phyloP scores from a whole-genome alignment of 2,329 filamentous ascomycete species.

The Diplodia corticola region DNA sequence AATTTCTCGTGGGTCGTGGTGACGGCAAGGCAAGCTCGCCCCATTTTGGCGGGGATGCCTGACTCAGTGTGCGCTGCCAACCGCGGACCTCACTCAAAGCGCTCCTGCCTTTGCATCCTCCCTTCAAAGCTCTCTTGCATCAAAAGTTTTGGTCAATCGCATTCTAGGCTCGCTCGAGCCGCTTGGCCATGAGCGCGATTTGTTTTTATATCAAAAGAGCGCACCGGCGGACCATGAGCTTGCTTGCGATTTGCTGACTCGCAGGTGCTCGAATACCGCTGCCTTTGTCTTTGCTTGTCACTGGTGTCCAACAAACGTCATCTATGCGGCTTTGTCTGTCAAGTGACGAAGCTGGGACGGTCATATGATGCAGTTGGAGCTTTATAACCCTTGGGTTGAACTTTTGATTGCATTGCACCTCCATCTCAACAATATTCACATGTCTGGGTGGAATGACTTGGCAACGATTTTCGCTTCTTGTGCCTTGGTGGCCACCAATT shows the following conservation, averaged over 20 bases:
- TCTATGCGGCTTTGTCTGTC: not conserved
- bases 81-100: not conserved
- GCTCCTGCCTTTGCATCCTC: not conserved
- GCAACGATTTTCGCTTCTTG: not conserved
- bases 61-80: slow-evolving; percentile 6
- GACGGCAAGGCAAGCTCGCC: slow-evolving; percentile 15
- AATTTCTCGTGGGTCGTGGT: slow-evolving; percentile 22
- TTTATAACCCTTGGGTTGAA: not conserved
- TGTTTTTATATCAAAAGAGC: not conserved
- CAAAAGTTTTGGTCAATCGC: not conserved
- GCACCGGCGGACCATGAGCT: not conserved
- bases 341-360: not conserved
- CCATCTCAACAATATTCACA: not conserved
- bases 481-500: not conserved
- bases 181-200: no score
- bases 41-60: slow-evolving; percentile 19
- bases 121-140: not conserved
- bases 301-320: not conserved
- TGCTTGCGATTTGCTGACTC: not conserved
- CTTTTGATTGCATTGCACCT: not conserved
- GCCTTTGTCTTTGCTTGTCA: not conserved
- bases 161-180: not conserved
- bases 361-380: not conserved
- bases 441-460: not conserved
- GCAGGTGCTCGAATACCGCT: not conserved